phyloP scores from a whole-genome alignment of 345 rosid genomes.

The Rhizophora apiculata region DNA sequence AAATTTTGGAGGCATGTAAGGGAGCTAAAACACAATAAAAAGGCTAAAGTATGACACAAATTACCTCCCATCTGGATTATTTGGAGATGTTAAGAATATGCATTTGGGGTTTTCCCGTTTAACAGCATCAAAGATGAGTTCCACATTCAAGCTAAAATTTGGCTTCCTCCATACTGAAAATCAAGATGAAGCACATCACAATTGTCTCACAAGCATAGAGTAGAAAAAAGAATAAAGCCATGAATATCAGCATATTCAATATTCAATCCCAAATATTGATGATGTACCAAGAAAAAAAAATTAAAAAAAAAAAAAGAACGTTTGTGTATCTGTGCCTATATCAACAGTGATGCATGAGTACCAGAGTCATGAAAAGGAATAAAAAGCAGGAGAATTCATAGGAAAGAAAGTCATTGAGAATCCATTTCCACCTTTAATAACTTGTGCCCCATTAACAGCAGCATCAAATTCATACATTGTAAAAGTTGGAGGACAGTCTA shows the following conservation, averaged over 20 bases:
- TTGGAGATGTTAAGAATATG: slow-evolving; percentile 91
- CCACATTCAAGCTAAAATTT: slow-evolving; percentile 82
- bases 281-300: neutral
- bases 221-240: no score
- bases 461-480: slow-evolving; percentile 99
- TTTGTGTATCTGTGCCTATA: no score
- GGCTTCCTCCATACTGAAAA: slow-evolving; percentile 71
- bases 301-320: no score
- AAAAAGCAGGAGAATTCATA: neutral
- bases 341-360: no score
- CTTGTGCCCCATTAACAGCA: slow-evolving; percentile 76
- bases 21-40: neutral
- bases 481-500: slow-evolving; percentile 98
- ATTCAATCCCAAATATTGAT: neutral
- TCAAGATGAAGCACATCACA: neutral
- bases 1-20: neutral
- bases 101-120: slow-evolving; percentile 79
- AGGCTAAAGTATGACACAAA: neutral
- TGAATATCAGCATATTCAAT: neutral
- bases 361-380: neutral
- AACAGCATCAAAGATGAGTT: slow-evolving; percentile 63
- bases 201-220: no score
- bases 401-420: neutral
- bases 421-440: slow-evolving; percentile 59
- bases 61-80: slow-evolving; percentile 98